Evolutionary conservation across 306 rosid genomes (phyloP).

Genomic region (Nissolia schottii): DNA sequence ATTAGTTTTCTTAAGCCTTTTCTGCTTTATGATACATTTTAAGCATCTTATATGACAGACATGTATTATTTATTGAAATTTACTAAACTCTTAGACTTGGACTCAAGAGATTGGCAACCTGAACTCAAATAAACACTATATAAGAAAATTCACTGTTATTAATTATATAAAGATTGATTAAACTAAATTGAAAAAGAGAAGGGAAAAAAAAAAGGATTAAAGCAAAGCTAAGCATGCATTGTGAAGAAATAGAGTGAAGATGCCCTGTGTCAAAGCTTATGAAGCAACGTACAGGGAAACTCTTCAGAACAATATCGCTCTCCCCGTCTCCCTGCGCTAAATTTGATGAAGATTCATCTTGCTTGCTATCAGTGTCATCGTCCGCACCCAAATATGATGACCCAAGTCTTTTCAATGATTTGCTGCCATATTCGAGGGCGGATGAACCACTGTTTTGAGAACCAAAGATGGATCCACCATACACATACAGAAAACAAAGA

Average conservation of each 20-base stretch:
- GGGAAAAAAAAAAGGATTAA: neutral
- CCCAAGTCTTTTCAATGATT: conserved; percentile 74
- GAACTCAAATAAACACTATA: neutral
- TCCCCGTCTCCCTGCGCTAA: conserved; percentile 53
- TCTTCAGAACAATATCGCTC: conserved; percentile 50
- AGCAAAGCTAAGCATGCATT: conserved; percentile 6
- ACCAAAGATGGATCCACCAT: conserved; percentile 82
- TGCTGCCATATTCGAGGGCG: conserved; percentile 77
- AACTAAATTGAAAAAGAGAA: neutral
- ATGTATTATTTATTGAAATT: neutral
- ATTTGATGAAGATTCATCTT: conserved; percentile 58
- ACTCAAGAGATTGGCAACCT: neutral
- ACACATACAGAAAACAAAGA: conserved; percentile 76
- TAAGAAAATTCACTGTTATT: neutral
- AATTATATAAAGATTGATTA: neutral
- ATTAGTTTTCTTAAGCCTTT: conserved; percentile 16
- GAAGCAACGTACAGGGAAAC: conserved; percentile 70
- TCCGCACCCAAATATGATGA: conserved; percentile 72
- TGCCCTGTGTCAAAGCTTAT: neutral
- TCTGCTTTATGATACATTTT: conserved; percentile 10
- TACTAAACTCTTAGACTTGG: neutral
- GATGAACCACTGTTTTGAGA: conserved; percentile 55
- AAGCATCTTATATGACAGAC: neutral
- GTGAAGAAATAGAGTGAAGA: neutral
- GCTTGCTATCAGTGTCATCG: conserved; percentile 64